These are phyloP conservation scores for Theobroma grandiflorum DNA, from an alignment of 441 rosid species.

Conservation along the genomic window DNA sequence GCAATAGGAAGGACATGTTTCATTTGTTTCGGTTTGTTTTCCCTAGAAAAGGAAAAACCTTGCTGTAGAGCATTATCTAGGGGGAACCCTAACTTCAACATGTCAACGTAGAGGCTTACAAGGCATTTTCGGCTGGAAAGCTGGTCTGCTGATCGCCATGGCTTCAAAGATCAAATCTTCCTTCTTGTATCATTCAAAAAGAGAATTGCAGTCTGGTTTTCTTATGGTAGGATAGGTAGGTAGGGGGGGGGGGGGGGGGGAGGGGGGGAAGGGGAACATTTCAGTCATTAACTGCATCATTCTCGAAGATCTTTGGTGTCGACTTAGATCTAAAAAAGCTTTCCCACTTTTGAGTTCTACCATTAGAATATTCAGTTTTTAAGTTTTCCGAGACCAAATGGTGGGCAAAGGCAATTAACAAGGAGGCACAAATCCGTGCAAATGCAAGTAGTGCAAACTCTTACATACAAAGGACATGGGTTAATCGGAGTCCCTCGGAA, in stretches of 20 bases:
- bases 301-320: slow-evolving; percentile 21
- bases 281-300: slow-evolving; percentile 6
- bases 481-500: slow-evolving; percentile 26
- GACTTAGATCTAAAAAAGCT: slow-evolving; percentile 33
- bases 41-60: not conserved
- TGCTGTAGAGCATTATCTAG: not conserved
- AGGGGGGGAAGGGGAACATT: slow-evolving; percentile 5
- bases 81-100: not conserved
- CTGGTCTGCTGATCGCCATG: not conserved
- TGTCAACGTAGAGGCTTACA: not conserved
- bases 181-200: not conserved
- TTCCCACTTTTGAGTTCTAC: slow-evolving; percentile 32
- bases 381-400: slow-evolving; percentile 38
- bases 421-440: slow-evolving; percentile 41
- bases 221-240: no score
- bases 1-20: not conserved
- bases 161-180: not conserved
- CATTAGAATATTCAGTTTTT: slow-evolving; percentile 19
- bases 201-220: not conserved
- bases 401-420: slow-evolving; percentile 37
- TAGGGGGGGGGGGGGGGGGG: no score
- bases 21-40: not conserved
- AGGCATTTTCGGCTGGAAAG: not conserved
- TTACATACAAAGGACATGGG: slow-evolving; percentile 27
- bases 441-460: slow-evolving; percentile 28